Evolutionary conservation across 2,329 filamentous ascomycete species (phyloP).

Genomic region (Aspergillus udagawae): DNA sequence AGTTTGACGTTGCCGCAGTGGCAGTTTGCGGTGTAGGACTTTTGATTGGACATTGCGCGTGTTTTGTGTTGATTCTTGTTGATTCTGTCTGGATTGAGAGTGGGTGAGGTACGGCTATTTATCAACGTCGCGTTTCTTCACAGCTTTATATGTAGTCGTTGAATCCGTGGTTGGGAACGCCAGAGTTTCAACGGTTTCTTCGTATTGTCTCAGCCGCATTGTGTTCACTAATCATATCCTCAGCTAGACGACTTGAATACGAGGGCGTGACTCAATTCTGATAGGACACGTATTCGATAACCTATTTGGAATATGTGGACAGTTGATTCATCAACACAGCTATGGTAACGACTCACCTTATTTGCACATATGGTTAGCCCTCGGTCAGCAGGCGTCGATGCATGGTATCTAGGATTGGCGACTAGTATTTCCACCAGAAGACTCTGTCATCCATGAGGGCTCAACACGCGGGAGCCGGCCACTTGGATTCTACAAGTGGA

Average conservation of each 20-base stretch:
- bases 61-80: background rate
- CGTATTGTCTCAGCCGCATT: background rate
- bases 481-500: no score
- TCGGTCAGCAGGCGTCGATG: background rate
- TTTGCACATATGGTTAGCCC: background rate
- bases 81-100: background rate
- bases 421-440: no score
- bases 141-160: background rate
- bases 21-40: conserved; percentile 15
- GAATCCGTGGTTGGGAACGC: background rate
- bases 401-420: no score
- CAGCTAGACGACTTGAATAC: background rate
- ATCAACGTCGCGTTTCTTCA: background rate
- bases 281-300: background rate
- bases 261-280: background rate
- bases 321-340: background rate
- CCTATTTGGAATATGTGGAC: background rate
- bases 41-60: background rate
- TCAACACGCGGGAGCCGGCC: no score
- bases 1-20: conserved; percentile 21
- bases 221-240: background rate
- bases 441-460: no score
- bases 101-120: no score
- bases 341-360: background rate
- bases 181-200: background rate